Evolutionary conservation across 2,329 filamentous ascomycete genomes (phyloP), one percentile per base, ranked within the genome.

Genomic region (Talaromyces sp.): DNA sequence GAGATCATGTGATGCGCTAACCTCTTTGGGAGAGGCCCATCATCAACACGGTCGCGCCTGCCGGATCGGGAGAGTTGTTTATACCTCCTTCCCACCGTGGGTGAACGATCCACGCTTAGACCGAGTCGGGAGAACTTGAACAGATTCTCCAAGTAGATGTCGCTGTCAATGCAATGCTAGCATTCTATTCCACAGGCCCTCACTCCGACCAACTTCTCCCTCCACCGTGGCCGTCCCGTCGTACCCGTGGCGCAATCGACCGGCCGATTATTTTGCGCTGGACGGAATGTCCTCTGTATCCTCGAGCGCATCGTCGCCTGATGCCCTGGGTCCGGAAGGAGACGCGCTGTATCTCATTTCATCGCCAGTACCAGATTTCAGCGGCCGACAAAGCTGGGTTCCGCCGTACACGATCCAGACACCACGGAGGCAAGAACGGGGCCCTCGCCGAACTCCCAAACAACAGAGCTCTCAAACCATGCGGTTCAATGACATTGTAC

Each of bases 321-420:
- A 79, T 70, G 71, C 77, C 59, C 71, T 79, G 62, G 76, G 73
- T 28, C 76, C 77, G 54, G 72, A 77, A 64, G 77, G 76, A 62
- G 76, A 79, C 66, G 72, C 70, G 39, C 73, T 77, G 21, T 79
- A 77, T 66, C 67, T 79, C 35, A 73, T 79, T 33, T 78, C 77
- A 21, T 79, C 77, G 5, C 77, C 77, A 1, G 70, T 72, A 14
- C 77, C 75, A 61, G 73, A 76, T 4, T 76, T 77, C 55, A 18
- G 67, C 9, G 73, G 74, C 59, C 76, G 75, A 58, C 75, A 75
- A 63, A 73, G 72, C 68, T 75, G 70, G 69, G 69, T 77, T 69
- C 77, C 77, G 48, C 75, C 76, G 35, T 71, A 72, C 33, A 71
- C 72, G 54, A 65, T 70, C 60, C 69, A 69, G 58, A 77, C 74